Conservation (phyloP, 2,329 filamentous ascomycete genomes). For the Colletotrichum neosansevieriae region DNA sequence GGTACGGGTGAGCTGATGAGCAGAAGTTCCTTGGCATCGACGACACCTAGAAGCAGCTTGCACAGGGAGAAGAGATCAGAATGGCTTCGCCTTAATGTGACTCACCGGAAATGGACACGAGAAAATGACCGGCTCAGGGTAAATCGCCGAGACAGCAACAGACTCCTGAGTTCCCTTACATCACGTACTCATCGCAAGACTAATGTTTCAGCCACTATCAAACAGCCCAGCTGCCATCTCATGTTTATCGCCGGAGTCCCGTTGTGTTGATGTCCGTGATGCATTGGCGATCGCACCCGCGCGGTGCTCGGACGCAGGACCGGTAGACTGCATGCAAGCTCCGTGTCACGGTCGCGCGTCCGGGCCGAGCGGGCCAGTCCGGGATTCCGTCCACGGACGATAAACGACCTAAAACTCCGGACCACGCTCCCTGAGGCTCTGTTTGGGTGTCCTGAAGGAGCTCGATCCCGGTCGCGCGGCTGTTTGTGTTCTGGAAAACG, state of each 20-base stretch:
- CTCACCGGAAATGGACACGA: background rate
- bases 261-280: background rate
- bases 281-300: background rate
- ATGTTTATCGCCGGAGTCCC: background rate
- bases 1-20: background rate
- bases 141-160: background rate
- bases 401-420: background rate
- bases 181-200: background rate
- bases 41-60: background rate
- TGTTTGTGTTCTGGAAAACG: background rate
- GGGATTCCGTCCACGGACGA: background rate
- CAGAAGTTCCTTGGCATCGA: background rate
- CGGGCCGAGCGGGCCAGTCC: constrained; percentile 18
- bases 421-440: constrained; percentile 12
- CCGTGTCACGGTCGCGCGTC: constrained; percentile 11
- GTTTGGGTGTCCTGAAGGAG: background rate
- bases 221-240: background rate
- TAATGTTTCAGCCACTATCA: constrained; percentile 3
- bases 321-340: constrained; percentile 3
- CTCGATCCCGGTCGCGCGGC: background rate
- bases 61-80: constrained; percentile 1
- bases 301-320: background rate
- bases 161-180: background rate
- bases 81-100: background rate
- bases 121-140: background rate